phyloP scores from a whole-genome alignment of 2,329 filamentous ascomycete species.

The Diaporthe caulivora region DNA sequence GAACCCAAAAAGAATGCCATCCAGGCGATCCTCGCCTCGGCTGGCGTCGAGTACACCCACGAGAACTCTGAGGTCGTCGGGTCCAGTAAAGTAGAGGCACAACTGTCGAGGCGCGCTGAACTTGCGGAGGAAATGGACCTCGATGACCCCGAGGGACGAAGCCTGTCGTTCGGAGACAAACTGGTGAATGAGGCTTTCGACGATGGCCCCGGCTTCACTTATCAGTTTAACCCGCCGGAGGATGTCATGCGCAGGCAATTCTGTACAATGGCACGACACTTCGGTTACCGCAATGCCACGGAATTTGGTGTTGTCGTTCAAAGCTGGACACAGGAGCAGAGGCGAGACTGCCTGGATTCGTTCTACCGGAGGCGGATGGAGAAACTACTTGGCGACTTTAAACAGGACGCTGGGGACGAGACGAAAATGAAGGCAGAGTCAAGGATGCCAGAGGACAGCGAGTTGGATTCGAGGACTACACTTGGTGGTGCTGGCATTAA shows the following conservation, averaged over 20 bases:
- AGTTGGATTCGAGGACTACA: slow-evolving; percentile 22
- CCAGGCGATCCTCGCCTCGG: slow-evolving; percentile 87
- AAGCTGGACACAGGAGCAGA: slow-evolving; percentile 86
- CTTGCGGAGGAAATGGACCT: slow-evolving; percentile 61
- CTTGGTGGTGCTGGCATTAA: background rate
- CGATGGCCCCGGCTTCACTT: slow-evolving; percentile 46
- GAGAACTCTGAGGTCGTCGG: slow-evolving; percentile 97
- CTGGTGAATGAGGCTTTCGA: slow-evolving; percentile 50
- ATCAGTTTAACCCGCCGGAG: slow-evolving; percentile 77
- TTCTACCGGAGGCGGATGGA: slow-evolving; percentile 81
- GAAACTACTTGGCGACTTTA: slow-evolving; percentile 53
- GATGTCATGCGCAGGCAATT: slow-evolving; percentile 86
- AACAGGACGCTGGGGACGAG: slow-evolving; percentile 39
- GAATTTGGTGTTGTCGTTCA: slow-evolving; percentile 94
- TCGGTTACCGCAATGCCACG: slow-evolving; percentile 80
- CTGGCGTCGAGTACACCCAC: slow-evolving; percentile 94
- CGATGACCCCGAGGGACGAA: slow-evolving; percentile 53
- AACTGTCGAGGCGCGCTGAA: slow-evolving; percentile 82
- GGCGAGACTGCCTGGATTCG: slow-evolving; percentile 80
- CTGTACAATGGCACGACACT: slow-evolving; percentile 86
- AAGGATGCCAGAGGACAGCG: slow-evolving; percentile 27
- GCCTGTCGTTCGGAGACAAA: slow-evolving; percentile 70
- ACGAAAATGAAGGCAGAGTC: slow-evolving; percentile 35
- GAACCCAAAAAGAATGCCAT: slow-evolving; percentile 76
- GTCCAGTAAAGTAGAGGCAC: slow-evolving; percentile 89